Evolutionary conservation across 2,329 filamentous ascomycete genomes (phyloP), one percentile per base, ranked within the genome.

Genomic region (Grosmannia huntii): DNA sequence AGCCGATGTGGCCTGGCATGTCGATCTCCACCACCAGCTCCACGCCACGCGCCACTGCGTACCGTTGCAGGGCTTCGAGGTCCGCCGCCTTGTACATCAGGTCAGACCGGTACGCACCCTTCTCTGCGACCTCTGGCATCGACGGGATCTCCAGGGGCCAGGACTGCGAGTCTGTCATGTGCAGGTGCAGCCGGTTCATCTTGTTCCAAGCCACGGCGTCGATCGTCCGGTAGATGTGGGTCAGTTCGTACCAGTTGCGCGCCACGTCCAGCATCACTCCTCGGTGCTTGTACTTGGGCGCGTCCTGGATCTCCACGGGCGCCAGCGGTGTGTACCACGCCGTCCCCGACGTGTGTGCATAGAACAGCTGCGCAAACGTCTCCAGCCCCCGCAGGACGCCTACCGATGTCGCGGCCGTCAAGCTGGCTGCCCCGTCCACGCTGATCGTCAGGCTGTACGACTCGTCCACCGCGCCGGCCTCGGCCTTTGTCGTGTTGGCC

Each of bases 101-200:
- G 52, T 80, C 80, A 21, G 77, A 74, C 27, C 77, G 76, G 67
- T 95, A 95, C 1, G 89, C 85, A 41, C 89, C 90, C 68, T 89
- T 85, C 56, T 76, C 71, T 3, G 89, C 78, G 2, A 95, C 75
- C 60, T 85, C 79, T 4, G 90, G 87, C 61, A 95, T 71, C 2
- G 86, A 71, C 1, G 88, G 87, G 55, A 95, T 85, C 64, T 90
- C 88, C 27, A 95, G 75, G 0, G 90, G 90, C 86, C 89, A 95
- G 4, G 88, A 88, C 70, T 95, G 89, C 19, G 86, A 84, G 70
- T 95, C 89, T 5, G 88, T 94, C 59, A 86, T 78, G 73, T 95
- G 89, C 57, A 92, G 75, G 70, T 94, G 89, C 58, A 95, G 77
- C 6, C 84, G 78, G 72, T 94, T 94, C 76, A 94, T 80, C 74